Base-by-base conservation (phyloP, 129 eudicot species). In the Centaurea solstitialis region DNA sequence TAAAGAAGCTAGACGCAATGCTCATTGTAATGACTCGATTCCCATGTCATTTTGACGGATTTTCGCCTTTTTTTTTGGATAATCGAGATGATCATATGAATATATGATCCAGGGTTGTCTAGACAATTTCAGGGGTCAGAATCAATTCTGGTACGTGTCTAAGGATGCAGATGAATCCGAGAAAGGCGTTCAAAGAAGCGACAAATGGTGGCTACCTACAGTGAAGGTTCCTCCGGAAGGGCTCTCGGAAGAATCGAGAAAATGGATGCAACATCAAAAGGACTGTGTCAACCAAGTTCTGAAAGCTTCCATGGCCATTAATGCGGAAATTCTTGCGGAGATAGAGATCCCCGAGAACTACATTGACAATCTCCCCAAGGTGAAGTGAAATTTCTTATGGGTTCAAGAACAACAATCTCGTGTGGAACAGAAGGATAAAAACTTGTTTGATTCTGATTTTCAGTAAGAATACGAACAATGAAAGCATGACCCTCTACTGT, bases 271-370 rank as follows among this genome's bases (percentile, higher is more conserved):
- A 53, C 64, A 75, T 74, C 98, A 91, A 45, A 93, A 93, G 82
- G 98, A 93, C 26, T 82, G 93, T 26, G 98, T 93, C 7, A 91
- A 91, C 76, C 98, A 93, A 87, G 98, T 93, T 24, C 75, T 93
- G 26, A 93, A 93, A 83, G 98, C 98, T 45, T 91, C 98, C 59
- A 84, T 93, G 94, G 96, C 96, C 15, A 93, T 93, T 43, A 93
- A 93, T 68, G 96, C 98, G 57, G 91, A 91, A 75, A 85, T 87
- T 50, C 85, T 93, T 28, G 81, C 92, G 11, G 96, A 91, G 79
- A 93, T 93, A 94, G 96, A 87, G 39, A 85, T 93, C 35, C 98
- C 98, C 3, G 92, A 93, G 1, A 83, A 83, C 82, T 93, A 93
- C 81, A 85, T 93, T 4, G 98, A 91, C 59, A 62, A 83, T 73